phyloP scores from a whole-genome alignment of 805 yeast species.

The Saccharomycopsis guyanensis region DNA sequence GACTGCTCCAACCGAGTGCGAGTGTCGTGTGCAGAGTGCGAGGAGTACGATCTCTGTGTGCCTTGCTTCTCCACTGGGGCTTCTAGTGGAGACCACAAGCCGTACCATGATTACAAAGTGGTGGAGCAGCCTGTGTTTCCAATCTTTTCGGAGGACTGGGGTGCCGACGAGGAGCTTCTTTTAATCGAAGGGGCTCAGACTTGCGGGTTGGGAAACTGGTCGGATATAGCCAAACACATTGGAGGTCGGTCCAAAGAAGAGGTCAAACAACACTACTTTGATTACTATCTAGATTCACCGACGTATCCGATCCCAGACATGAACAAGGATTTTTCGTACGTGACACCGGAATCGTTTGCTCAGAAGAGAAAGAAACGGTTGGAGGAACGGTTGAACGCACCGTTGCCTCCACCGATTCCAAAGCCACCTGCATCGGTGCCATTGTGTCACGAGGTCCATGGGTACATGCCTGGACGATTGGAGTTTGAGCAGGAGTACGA shows the following conservation, averaged over 20 bases:
- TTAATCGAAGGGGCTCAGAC: conserved; percentile 89
- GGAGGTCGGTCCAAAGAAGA: conserved; percentile 91
- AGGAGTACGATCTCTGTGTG: conserved; percentile 94
- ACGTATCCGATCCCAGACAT: conserved; percentile 88
- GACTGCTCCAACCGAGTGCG: conserved; percentile 92
- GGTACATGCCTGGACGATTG: conserved; percentile 96
- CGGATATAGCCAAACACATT: conserved; percentile 92
- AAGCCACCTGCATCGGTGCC: conserved; percentile 93
- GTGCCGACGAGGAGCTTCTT: conserved; percentile 93
- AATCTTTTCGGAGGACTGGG: conserved; percentile 86
- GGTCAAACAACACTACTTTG: conserved; percentile 74
- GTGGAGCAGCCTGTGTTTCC: conserved; percentile 95
- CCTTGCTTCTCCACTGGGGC: conserved; percentile 90
- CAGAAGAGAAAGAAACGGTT: conserved; percentile 60
- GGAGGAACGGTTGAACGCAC: conserved; percentile 62
- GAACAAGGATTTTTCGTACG: conserved; percentile 53
- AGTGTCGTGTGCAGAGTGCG: conserved; percentile 84
- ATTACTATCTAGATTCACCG: conserved; percentile 57
- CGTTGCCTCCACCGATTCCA: conserved; percentile 74
- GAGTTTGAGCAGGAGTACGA: conserved; percentile 96
- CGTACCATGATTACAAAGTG: conserved; percentile 87
- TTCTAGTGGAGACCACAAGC: conserved; percentile 78
- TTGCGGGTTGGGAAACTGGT: conserved; percentile 94
- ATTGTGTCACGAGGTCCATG: conserved; percentile 93
- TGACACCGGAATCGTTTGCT: conserved; percentile 64